These are phyloP conservation scores for Cymbopogon flexuosus DNA, from an alignment of 202 grass and related monocot species.

Conservation along the genomic window DNA sequence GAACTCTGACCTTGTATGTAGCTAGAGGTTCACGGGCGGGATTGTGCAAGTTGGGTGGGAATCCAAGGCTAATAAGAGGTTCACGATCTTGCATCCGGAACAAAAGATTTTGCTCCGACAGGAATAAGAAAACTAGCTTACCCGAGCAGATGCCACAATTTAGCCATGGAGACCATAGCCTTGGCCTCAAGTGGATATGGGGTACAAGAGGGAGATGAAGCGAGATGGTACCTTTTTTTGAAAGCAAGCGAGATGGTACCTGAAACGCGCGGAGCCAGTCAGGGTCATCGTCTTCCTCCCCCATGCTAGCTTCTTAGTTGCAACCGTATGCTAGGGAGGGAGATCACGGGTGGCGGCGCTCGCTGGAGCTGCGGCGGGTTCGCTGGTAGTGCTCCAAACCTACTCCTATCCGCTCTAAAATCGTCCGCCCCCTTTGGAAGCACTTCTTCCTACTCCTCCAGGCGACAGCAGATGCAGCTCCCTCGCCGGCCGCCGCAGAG, in stretches of 20 bases:
- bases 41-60: not conserved
- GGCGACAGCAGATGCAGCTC: too few species aligned
- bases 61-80: not conserved
- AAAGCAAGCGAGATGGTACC: too few species aligned
- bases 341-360: not conserved
- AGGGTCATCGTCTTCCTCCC: slow-evolving; percentile 61
- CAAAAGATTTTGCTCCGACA: not conserved
- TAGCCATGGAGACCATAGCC: not conserved
- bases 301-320: slow-evolving; percentile 35
- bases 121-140: too few species aligned
- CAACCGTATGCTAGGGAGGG: not conserved
- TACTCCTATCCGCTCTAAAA: too few species aligned
- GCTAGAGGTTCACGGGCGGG: not conserved
- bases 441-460: too few species aligned
- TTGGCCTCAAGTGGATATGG: not conserved
- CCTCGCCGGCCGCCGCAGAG: too few species aligned
- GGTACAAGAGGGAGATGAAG: not conserved
- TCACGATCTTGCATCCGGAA: not conserved
- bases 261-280: slow-evolving; percentile 76
- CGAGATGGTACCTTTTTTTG: slow-evolving; percentile 42
- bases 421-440: too few species aligned
- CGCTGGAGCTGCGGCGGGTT: not conserved
- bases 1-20: not conserved
- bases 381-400: not conserved
- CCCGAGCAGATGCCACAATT: not conserved